These are phyloP conservation scores for Penicillium paneum DNA, from an alignment of 2,329 filamentous ascomycete genomes.

Conservation along the genomic window DNA sequence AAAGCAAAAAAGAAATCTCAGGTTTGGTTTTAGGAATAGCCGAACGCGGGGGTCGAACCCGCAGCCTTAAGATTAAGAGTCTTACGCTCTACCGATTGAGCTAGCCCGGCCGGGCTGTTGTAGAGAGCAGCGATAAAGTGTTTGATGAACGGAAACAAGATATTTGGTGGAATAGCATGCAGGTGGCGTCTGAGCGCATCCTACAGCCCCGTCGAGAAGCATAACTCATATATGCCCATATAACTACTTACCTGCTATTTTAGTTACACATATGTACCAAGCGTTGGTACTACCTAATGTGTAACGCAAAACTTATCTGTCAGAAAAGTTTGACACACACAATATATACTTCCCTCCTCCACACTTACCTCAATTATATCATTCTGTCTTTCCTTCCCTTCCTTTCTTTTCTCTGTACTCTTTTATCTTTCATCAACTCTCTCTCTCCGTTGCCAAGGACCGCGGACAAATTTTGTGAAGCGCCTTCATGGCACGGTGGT, in stretches of 20 bases:
- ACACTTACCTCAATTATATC: too few species aligned
- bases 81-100: slow-evolving; percentile 51
- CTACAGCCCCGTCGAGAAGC: neutral
- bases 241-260: too few species aligned
- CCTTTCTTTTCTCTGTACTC: too few species aligned
- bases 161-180: neutral
- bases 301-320: neutral
- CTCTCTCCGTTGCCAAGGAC: too few species aligned
- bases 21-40: slow-evolving; percentile 25
- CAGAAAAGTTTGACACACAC: too few species aligned
- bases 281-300: neutral
- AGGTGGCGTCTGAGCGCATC: neutral
- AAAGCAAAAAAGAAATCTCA: neutral
- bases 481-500: too few species aligned
- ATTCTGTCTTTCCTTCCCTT: too few species aligned
- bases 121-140: fast-evolving
- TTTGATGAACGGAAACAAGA: fast-evolving
- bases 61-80: slow-evolving; percentile 49
- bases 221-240: neutral
- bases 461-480: too few species aligned
- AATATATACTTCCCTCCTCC: too few species aligned
- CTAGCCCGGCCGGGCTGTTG: slow-evolving; percentile 40
- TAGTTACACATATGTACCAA: too few species aligned
- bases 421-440: too few species aligned
- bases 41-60: slow-evolving; percentile 45